Evolutionary conservation across 2,329 filamentous ascomycete genomes (phyloP), one percentile per base, ranked within the genome.

Genomic region (Pleurostoma richardsiae): DNA sequence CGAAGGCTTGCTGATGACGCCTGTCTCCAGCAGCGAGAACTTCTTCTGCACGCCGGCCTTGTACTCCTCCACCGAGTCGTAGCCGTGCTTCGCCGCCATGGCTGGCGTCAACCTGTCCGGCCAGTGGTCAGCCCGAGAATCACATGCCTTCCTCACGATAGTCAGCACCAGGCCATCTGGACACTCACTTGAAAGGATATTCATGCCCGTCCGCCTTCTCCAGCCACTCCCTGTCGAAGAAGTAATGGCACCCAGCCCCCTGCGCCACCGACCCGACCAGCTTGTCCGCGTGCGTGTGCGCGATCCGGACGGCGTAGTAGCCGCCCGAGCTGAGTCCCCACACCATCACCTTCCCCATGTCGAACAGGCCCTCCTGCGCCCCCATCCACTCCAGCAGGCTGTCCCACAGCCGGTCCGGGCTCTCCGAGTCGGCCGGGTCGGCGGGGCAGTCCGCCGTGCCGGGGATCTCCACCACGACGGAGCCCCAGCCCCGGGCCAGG

Each of bases 371-470:
- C 43, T 77, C 65, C 3, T 59, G 48, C 2, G 58, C 64, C 10
- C 29, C 10, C 70, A 85, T 68, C 76, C 82, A 87, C 31, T 74
- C 74, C 4, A 88, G 63, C 30, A 87, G 65, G 50, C 77, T 82
- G 30, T 73, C 73, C 75, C 80, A 85, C 38, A 86, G 63, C 3
- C 84, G 71, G 56, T 88, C 85, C 0, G 80, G 69, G 2, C 73
- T 74, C 4, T 65, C 61, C 1, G 83, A 77, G 57, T 88, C 84
- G 1, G 71, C 68, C 30, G 79, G 70, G 51, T 83, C 79, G 1
- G 83, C 80, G 0, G 83, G 83, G 49, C 77, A 86, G 59, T 88
- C 83, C 4, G 80, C 83, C 4, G 82, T 85, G 0, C 82, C 83
- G 0, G 82, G 82, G 47, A 85, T 83, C 62, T 87, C 84, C 6